Conservation (phyloP, 2,329 filamentous ascomycete genomes). For the Arthrinium phaeospermum region DNA sequence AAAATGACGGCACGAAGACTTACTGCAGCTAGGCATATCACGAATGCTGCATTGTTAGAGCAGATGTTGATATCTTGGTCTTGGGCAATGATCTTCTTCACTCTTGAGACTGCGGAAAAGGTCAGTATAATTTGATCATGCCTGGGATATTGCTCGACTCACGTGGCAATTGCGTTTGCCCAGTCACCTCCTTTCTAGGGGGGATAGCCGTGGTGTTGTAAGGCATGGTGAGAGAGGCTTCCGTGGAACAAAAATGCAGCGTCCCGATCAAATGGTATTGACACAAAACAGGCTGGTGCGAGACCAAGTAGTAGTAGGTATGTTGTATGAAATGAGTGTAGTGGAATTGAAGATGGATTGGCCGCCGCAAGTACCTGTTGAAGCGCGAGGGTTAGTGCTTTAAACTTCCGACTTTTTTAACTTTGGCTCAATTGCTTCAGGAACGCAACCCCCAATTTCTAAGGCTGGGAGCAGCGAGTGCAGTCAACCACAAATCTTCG, state of each 20-base stretch:
- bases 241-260: not conserved
- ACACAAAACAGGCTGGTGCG: not conserved
- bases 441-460: not conserved
- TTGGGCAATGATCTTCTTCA: conserved; percentile 92
- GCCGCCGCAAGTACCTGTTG: not conserved
- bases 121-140: not conserved
- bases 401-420: not conserved
- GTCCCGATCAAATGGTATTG: not conserved
- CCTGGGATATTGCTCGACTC: conserved; percentile 44
- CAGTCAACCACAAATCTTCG: not conserved
- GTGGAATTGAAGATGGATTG: not conserved
- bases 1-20: conserved; percentile 31
- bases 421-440: not conserved
- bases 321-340: not conserved
- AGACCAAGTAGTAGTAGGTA: not conserved
- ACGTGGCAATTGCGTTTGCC: conserved; percentile 86
- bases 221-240: conserved; percentile 66
- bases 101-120: conserved; percentile 75
- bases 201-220: conserved; percentile 88
- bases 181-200: conserved; percentile 81
- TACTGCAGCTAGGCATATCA: conserved; percentile 89
- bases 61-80: conserved; percentile 87
- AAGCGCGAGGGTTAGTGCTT: not conserved
- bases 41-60: conserved; percentile 92
- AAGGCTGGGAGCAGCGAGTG: not conserved